Conservation (phyloP, 371 early-diverging fungal species). For the Mortierella sp. region DNA sequence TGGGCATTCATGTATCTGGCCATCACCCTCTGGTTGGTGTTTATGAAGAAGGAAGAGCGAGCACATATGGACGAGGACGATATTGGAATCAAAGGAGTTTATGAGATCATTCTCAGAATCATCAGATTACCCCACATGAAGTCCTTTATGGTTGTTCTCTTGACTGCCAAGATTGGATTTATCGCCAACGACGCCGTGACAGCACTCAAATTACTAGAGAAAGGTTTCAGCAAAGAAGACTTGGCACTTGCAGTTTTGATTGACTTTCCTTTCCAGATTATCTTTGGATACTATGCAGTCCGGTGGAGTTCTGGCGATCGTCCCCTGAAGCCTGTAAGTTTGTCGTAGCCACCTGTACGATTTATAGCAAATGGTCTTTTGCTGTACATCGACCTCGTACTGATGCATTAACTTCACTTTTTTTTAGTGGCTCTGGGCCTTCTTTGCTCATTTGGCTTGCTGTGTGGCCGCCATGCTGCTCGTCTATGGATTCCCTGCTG, state of each 20-base stretch:
- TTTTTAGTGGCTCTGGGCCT: conserved; percentile 88
- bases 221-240: conserved; percentile 95
- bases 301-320: conserved; percentile 91
- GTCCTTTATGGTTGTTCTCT: conserved; percentile 80
- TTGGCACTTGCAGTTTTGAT: conserved; percentile 91
- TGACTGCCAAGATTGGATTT: conserved; percentile 94
- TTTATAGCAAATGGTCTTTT: conserved; percentile 76
- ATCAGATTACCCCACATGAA: conserved; percentile 71
- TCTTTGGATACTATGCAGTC: conserved; percentile 97
- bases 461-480: conserved; percentile 88
- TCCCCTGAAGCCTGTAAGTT: conserved; percentile 87
- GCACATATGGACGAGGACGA: conserved; percentile 59
- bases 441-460: conserved; percentile 85
- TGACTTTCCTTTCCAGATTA: conserved; percentile 96
- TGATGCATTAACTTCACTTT: not conserved
- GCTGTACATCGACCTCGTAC: not conserved
- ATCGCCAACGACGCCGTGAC: conserved; percentile 95
- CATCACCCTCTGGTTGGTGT: conserved; percentile 85
- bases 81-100: conserved; percentile 69
- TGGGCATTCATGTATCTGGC: conserved; percentile 92
- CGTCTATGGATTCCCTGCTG: conserved; percentile 84
- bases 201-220: conserved; percentile 92
- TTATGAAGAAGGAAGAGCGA: conserved; percentile 81
- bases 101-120: conserved; percentile 55
- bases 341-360: conserved; percentile 75